These are phyloP conservation scores for Oehlia diaphana DNA, from an alignment of 192 early-diverging fungal species.

Conservation along the genomic window DNA sequence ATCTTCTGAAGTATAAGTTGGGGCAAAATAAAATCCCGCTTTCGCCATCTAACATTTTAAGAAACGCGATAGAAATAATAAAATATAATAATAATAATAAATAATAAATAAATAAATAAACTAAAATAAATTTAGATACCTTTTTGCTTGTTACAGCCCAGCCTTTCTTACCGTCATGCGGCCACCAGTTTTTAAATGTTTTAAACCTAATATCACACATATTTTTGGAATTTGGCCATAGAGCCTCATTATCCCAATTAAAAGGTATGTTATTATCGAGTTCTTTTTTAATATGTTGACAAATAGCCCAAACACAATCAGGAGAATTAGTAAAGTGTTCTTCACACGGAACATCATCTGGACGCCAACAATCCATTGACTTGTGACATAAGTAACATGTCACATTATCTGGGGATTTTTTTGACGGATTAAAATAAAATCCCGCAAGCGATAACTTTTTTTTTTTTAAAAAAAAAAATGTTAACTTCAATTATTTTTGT, in stretches of 20 bases:
- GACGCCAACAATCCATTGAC: constrained; percentile 36
- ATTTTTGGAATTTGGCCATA: constrained; percentile 17
- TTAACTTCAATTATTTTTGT: neutral
- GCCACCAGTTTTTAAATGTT: constrained; percentile 34
- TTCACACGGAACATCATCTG: constrained; percentile 30
- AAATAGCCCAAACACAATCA: constrained; percentile 36
- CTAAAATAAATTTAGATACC: constrained; percentile 8
- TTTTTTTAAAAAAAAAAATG: neutral
- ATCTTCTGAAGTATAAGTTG: constrained; percentile 31
- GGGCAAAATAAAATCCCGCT: constrained; percentile 40
- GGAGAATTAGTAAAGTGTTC: constrained; percentile 34
- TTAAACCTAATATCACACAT: no score
- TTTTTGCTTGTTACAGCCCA: constrained; percentile 35
- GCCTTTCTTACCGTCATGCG: constrained; percentile 32
- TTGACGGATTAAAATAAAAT: constrained; percentile 34
- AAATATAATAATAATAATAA: no score
- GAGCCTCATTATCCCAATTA: constrained; percentile 35
- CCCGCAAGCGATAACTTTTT: constrained; percentile 38
- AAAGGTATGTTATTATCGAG: constrained; percentile 27
- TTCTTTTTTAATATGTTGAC: constrained; percentile 17
- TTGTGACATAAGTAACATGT: constrained; percentile 41
- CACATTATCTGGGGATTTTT: constrained; percentile 35
- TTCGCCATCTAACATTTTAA: constrained; percentile 36
- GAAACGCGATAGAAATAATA: neutral
- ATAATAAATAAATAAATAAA: neutral